phyloP scores from a whole-genome alignment of 495 filamentous ascomycete genomes.

The Lasiosphaeria ovina region DNA sequence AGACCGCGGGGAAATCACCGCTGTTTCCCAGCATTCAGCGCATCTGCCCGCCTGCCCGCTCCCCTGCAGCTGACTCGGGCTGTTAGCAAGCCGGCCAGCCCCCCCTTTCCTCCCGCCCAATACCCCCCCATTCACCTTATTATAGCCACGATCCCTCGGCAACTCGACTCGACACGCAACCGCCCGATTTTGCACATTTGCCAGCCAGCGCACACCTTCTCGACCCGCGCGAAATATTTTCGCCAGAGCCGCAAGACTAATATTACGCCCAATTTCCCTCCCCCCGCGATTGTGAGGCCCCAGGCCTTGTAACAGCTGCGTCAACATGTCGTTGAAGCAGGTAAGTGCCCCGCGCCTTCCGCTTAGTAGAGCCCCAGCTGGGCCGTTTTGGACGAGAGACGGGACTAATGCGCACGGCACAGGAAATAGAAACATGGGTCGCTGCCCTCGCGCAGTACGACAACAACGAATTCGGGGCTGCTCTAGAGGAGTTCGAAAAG shows the following conservation, averaged over 20 bases:
- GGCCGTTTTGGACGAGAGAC: not conserved
- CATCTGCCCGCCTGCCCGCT: not conserved
- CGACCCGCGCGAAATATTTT: slow-evolving; percentile 2
- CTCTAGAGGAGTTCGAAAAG: slow-evolving; percentile 74
- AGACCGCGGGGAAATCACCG: slow-evolving; percentile 11
- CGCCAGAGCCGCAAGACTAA: slow-evolving; percentile 2
- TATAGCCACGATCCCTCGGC: slow-evolving; percentile 30
- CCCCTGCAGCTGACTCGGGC: slow-evolving; percentile 8
- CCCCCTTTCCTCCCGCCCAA: not conserved
- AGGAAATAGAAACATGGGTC: slow-evolving; percentile 99
- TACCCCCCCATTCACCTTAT: slow-evolving; percentile 15
- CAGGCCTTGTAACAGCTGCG: slow-evolving; percentile 17
- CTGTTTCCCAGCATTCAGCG: not conserved
- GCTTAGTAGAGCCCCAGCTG: not conserved
- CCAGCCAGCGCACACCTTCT: slow-evolving; percentile 4
- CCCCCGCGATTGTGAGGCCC: not conserved
- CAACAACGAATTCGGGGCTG: slow-evolving; percentile 90
- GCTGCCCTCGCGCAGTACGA: slow-evolving; percentile 88
- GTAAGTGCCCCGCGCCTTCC: slow-evolving; percentile 40
- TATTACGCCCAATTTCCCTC: not conserved
- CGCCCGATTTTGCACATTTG: slow-evolving; percentile 24
- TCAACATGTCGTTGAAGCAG: slow-evolving; percentile 73
- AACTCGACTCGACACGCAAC: slow-evolving; percentile 15
- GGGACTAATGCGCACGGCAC: slow-evolving; percentile 15
- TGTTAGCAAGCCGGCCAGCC: not conserved